These are phyloP conservation scores for Herpotrichia juniperi DNA, from an alignment of 2,329 filamentous ascomycete species.

Conservation along the genomic window DNA sequence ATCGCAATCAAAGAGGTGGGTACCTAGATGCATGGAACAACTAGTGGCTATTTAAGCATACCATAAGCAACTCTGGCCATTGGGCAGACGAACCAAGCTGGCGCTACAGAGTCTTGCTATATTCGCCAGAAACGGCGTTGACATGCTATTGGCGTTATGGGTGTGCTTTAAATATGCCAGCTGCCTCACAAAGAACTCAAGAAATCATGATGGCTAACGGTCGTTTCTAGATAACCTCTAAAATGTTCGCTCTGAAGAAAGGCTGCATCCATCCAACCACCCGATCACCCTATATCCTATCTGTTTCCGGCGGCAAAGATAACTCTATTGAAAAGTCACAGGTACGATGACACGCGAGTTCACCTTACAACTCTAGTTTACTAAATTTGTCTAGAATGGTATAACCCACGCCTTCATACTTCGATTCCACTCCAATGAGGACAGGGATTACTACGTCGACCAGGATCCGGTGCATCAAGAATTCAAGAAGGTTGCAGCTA, in stretches of 20 bases:
- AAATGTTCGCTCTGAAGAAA: conserved; percentile 38
- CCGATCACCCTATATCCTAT: conserved; percentile 32
- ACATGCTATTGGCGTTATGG: too few species aligned
- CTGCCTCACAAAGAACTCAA: too few species aligned
- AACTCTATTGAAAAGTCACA: conserved; percentile 40
- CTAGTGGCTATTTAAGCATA: conserved; percentile 2
- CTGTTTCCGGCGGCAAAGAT: conserved; percentile 38
- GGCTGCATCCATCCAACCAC: conserved; percentile 35
- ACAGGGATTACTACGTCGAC: conserved; percentile 52
- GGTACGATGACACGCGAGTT: conserved; percentile 23
- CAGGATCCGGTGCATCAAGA: conserved; percentile 47
- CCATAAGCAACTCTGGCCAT: too few species aligned
- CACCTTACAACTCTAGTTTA: conserved; percentile 32
- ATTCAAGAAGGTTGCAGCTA: conserved; percentile 43
- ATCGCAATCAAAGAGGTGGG: conserved; percentile 37
- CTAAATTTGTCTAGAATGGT: conserved; percentile 36
- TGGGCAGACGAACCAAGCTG: too few species aligned
- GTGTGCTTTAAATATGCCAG: too few species aligned
- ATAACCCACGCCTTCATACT: conserved; percentile 53
- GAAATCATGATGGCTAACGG: too few species aligned
- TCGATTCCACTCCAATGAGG: conserved; percentile 47
- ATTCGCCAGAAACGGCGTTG: too few species aligned
- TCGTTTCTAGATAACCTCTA: conserved; percentile 32
- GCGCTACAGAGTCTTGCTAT: too few species aligned
- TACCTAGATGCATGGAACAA: too few species aligned